Conservation (phyloP, 106 monocot species). For the Dendrobium catenatum region DNA sequence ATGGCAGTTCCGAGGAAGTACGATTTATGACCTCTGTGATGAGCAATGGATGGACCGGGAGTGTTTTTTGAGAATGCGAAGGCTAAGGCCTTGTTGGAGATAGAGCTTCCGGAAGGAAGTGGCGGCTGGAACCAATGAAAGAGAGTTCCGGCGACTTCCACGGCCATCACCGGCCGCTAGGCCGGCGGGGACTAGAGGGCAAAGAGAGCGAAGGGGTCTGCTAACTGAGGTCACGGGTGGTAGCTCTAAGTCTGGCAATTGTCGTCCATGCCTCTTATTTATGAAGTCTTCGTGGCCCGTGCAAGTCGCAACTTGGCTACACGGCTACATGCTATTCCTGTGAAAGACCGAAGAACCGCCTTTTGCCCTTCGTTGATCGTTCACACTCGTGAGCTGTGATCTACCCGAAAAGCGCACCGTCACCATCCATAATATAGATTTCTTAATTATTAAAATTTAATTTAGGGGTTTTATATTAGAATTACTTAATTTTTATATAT, state of each 20-base stretch:
- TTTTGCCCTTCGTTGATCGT: not conserved
- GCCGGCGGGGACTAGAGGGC: not conserved
- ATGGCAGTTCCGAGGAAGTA: not conserved
- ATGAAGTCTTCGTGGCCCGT: not conserved
- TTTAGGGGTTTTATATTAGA: too few relatives aligned
- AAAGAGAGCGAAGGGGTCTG: not conserved
- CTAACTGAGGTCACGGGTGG: too few relatives aligned
- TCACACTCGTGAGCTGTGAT: not conserved
- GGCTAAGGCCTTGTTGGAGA: not conserved
- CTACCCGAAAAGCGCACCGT: not conserved
- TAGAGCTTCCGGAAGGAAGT: not conserved
- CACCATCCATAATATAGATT: not conserved
- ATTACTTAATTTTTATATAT: too few relatives aligned
- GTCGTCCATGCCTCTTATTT: not conserved
- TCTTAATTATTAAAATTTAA: not conserved
- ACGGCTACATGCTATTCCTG: not conserved
- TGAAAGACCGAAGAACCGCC: not conserved
- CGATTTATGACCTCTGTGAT: not conserved
- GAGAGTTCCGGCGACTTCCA: conserved; percentile 5
- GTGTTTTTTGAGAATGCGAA: not conserved
- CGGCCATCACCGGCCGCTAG: not conserved
- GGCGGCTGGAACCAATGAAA: conserved; percentile 2
- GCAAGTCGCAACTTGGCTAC: not conserved
- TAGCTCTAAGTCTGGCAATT: not conserved
- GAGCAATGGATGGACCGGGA: not conserved